phyloP scores from a whole-genome alignment of 2,329 filamentous ascomycete genomes.

The Ceratocystiopsis sp. region DNA sequence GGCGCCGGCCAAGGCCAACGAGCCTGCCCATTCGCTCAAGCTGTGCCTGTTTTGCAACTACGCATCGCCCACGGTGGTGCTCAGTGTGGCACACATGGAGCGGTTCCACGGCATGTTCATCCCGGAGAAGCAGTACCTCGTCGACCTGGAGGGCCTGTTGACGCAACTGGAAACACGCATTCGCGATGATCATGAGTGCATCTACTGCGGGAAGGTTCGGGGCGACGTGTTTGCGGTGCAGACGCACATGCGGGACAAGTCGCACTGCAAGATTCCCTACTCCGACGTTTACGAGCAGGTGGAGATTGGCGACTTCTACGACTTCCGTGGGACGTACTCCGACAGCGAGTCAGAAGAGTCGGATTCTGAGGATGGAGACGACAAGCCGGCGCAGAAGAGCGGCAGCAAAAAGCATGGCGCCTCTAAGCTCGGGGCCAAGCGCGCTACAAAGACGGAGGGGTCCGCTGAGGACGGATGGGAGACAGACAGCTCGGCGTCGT shows the following conservation, averaged over 20 bases:
- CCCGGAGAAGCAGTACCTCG: constrained; percentile 71
- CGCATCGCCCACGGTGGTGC: constrained; percentile 53
- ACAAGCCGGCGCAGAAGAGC: constrained; percentile 25
- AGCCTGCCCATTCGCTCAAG: constrained; percentile 26
- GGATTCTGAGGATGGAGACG: constrained; percentile 39
- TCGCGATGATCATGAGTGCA: constrained; percentile 62
- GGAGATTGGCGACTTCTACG: constrained; percentile 90
- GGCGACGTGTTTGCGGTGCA: constrained; percentile 65
- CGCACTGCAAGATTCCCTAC: constrained; percentile 94
- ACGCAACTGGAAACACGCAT: constrained; percentile 66
- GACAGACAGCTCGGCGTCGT: constrained; percentile 82
- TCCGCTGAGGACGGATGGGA: constrained; percentile 66
- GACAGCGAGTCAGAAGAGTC: constrained; percentile 48
- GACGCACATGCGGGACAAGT: constrained; percentile 93
- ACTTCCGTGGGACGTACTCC: constrained; percentile 90
- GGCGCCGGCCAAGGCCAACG: constrained; percentile 14
- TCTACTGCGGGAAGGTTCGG: constrained; percentile 75
- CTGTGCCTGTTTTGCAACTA: constrained; percentile 87
- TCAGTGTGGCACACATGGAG: constrained; percentile 80
- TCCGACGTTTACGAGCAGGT: constrained; percentile 77
- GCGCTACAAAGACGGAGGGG: constrained; percentile 32
- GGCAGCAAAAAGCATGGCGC: constrained; percentile 29
- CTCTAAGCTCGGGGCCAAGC: constrained; percentile 46
- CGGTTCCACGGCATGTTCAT: constrained; percentile 91
- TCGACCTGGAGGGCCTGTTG: constrained; percentile 67